phyloP scores from a whole-genome alignment of 164 flowering plant species.

The Houttuynia cordata region DNA sequence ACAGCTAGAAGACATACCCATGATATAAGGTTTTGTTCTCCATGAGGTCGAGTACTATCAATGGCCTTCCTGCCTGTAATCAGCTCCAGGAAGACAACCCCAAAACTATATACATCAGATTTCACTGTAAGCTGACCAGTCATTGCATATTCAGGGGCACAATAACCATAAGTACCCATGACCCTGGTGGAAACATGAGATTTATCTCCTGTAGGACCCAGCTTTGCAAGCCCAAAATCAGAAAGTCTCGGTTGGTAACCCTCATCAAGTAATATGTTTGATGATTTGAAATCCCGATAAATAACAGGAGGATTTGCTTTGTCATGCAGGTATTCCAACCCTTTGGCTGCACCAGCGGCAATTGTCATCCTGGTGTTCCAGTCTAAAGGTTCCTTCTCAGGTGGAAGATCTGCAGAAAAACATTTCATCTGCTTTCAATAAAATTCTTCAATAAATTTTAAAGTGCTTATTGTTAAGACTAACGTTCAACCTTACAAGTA shows the following conservation, averaged over 20 bases:
- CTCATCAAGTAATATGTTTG: constrained; percentile 51
- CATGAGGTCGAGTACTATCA: constrained; percentile 22
- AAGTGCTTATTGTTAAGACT: not conserved
- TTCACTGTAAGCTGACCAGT: constrained; percentile 41
- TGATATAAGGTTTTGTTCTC: constrained; percentile 37
- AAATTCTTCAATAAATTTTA: not conserved
- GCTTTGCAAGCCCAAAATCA: constrained; percentile 60
- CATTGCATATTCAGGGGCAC: constrained; percentile 50
- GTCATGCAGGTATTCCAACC: constrained; percentile 52
- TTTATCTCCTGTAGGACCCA: constrained; percentile 40
- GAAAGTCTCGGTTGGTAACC: constrained; percentile 60
- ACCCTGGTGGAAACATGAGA: constrained; percentile 46
- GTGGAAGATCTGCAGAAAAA: constrained; percentile 23
- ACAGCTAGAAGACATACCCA: constrained; percentile 23
- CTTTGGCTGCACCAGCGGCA: constrained; percentile 72
- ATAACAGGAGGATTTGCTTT: constrained; percentile 61
- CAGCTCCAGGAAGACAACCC: constrained; percentile 42
- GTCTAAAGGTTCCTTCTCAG: constrained; percentile 42
- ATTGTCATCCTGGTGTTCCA: constrained; percentile 74
- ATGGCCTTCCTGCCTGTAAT: constrained; percentile 42
- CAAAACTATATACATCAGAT: constrained; percentile 49
- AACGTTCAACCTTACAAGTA: not conserved
- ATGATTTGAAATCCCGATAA: constrained; percentile 55
- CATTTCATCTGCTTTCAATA: not conserved
- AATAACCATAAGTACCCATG: constrained; percentile 51